Base-by-base conservation (phyloP, 345 rosid genomes). In the Conringia planisiliqua region DNA sequence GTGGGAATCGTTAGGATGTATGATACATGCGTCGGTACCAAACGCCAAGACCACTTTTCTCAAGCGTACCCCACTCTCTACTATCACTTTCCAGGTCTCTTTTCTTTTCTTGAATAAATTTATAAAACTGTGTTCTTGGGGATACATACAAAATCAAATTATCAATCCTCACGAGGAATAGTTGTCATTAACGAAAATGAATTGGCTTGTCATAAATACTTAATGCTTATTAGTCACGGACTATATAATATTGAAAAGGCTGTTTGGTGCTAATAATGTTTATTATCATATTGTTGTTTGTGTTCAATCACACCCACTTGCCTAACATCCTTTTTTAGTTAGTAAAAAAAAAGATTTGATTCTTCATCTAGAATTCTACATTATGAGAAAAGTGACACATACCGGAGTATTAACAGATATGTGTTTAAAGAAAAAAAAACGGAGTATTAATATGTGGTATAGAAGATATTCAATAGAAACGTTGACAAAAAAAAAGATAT, bases 11-110 rank as follows among this genome's bases (percentile, higher is more conserved):
- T 44, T 94, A 73, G 82, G 82, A 5, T 94, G 98, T 81, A 88
- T 94, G 98, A 81, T 94, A 55, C 96, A 91, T 73, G 86, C 96
- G 83, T 89, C 98, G 85, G 88, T 90, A 82, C 96, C 98, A 10
- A 58, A 62, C 3, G 73, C 88, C 81, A 88, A 85, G 80, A 70
- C 86, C 75, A 75, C 77, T 39, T 84, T 82, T 62, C 73, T 55
- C 24, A 81, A 84, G 69, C 71, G 62, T 51, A 82, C 78, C 68
- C 81, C 96, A 10, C 70, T 93, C 68, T 82, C 91, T 35, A 74
- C 87, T 52, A 83, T 90, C 60, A 76, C 80, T 79, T 94, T 94
- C 71, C 72, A 84, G 91, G 98, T 94, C 70, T 69, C 18, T 74
- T 10, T 30, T 22, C 4, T 39, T 38, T 50, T 29, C 56, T 52